Evolutionary conservation across 78 protist species (phyloP), one percentile per base, ranked within the genome.

Genomic region (Fonticula alba): DNA sequence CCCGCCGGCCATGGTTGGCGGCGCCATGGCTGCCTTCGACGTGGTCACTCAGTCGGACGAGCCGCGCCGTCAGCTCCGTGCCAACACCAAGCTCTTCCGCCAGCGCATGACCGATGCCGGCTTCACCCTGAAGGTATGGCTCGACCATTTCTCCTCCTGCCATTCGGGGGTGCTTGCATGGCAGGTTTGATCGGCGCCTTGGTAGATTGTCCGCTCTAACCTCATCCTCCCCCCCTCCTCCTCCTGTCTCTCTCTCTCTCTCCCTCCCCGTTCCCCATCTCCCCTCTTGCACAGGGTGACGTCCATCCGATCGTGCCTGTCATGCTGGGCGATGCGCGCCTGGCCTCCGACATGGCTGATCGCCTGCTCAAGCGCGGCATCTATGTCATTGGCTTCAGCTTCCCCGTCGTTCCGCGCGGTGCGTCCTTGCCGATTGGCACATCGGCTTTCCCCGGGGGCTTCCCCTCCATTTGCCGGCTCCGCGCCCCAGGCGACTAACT

Each of bases 241-340:
- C 11, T 47, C n/a, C n/a, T n/a, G n/a, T n/a, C n/a, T n/a, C n/a
- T n/a, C n/a, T n/a, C n/a, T n/a, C n/a, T n/a, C n/a, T n/a, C n/a
- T n/a, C n/a, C n/a, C n/a, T 9, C 17, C 53, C 15, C 2, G 3
- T 47, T 47, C 17, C 26, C 53, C 17, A 22, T 3, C 53, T 47
- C 27, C 53, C 5, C 15, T 9, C 53, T 47, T 9, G 6, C 19
- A 38, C 66, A 65, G 14, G 51, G 61, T 52, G 43, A 47, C 19
- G 58, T 2, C 29, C 68, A 61, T 32, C 88, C 90, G 22, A 85
- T 85, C 58, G 78, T 37, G 10, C 89, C 90, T 19, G 80, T 85
- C 29, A 68, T 81, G 87, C 65, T 85, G 14, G 68, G 72, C 35
- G 87, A 82, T 50, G 86, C 85, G 2, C 1, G 46, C 9, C 49